phyloP scores from a whole-genome alignment of 2,329 filamentous ascomycete genomes.

The Amauroascus niger region DNA sequence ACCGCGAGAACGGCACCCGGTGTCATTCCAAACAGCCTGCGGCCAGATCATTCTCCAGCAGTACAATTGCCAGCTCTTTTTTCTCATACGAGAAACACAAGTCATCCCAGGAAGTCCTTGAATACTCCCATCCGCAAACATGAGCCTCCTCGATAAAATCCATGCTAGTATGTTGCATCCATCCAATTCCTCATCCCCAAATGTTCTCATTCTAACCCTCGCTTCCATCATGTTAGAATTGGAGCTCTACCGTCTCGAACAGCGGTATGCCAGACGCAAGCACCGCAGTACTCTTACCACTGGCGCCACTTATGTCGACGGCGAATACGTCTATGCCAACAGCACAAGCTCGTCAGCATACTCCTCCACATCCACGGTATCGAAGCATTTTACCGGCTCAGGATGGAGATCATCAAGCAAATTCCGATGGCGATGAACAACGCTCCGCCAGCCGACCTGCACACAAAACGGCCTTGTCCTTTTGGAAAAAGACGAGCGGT shows the following conservation, averaged over 20 bases:
- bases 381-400: slow-evolving; percentile 31
- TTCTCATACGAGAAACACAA: not conserved
- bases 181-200: not conserved
- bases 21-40: not conserved
- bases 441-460: not conserved
- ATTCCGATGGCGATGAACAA: slow-evolving; percentile 7
- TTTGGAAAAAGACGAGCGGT: not conserved
- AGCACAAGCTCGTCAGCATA: slow-evolving; percentile 21
- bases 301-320: slow-evolving; percentile 85
- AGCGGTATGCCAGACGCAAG: slow-evolving; percentile 85
- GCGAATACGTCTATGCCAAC: slow-evolving; percentile 74
- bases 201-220: not conserved
- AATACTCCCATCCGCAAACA: slow-evolving; percentile 20
- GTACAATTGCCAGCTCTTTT: too few species aligned
- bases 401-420: slow-evolving; percentile 8
- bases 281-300: slow-evolving; percentile 83
- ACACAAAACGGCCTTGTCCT: not conserved
- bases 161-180: slow-evolving; percentile 39
- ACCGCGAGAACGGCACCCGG: not conserved
- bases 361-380: slow-evolving; percentile 31
- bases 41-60: too few species aligned
- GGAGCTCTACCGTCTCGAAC: slow-evolving; percentile 89
- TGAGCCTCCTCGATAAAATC: slow-evolving; percentile 44
- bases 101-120: too few species aligned
- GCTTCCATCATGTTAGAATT: slow-evolving; percentile 45